Evolutionary conservation across 495 filamentous ascomycete species (phyloP).

Genomic region (Neurospora discreta): DNA sequence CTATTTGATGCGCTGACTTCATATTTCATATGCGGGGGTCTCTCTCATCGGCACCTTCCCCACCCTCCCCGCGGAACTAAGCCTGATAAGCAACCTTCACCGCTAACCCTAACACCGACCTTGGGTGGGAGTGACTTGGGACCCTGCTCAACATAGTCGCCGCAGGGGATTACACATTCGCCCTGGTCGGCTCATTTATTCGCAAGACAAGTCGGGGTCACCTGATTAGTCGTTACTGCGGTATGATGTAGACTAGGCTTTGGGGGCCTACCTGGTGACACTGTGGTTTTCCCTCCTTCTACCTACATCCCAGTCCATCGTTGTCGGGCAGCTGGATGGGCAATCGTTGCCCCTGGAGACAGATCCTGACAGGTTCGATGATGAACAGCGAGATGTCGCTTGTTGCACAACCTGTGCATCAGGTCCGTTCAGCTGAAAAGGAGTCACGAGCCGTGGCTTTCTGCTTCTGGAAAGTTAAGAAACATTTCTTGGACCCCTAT

Average conservation of each 20-base stretch:
- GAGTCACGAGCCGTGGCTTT: neutral
- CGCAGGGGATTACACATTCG: too few species aligned
- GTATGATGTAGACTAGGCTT: neutral
- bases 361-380: neutral
- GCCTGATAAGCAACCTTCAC: too few species aligned
- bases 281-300: neutral
- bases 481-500: neutral
- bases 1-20: too few species aligned
- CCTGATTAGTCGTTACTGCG: neutral
- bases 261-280: neutral
- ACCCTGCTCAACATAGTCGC: too few species aligned
- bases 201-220: neutral
- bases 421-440: neutral
- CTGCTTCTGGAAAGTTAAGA: neutral
- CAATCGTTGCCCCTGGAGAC: neutral
- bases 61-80: too few species aligned
- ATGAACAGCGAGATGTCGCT: neutral
- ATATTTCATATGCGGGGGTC: too few species aligned
- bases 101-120: too few species aligned
- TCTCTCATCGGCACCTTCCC: too few species aligned
- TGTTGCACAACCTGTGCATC: neutral
- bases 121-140: too few species aligned
- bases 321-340: neutral
- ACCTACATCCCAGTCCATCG: neutral
- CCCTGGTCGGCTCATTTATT: too few species aligned